Conservation (phyloP, 495 filamentous ascomycete genomes). For the Saxophila tyrrhenica region DNA sequence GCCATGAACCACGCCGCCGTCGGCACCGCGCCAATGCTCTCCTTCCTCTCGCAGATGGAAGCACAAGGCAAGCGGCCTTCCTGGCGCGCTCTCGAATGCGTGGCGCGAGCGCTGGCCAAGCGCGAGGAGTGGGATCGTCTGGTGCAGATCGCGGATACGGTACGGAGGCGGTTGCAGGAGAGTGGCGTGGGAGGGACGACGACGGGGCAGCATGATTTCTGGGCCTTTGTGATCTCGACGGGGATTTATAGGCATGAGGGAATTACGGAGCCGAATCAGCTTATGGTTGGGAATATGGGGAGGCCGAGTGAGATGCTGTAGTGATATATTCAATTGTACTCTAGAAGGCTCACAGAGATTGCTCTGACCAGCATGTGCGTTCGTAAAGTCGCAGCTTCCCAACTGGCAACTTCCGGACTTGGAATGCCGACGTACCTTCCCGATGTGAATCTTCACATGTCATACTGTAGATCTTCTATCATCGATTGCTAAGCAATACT, state of each 20-base stretch:
- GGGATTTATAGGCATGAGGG: slow-evolving; percentile 13
- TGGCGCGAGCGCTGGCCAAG: slow-evolving; percentile 38
- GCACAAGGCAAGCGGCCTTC: slow-evolving; percentile 31
- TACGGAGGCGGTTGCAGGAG: slow-evolving; percentile 3
- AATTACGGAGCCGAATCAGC: background rate
- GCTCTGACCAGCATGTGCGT: no score
- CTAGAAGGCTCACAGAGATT: no score
- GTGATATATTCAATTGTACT: no score
- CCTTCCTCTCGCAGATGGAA: slow-evolving; percentile 37
- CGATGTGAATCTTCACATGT: no score
- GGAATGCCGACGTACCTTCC: no score
- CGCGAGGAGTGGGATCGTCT: slow-evolving; percentile 31
- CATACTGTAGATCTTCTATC: no score
- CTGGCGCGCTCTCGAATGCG: slow-evolving; percentile 35
- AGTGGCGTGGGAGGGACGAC: background rate
- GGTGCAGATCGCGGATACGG: slow-evolving; percentile 5
- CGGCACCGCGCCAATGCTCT: slow-evolving; percentile 40
- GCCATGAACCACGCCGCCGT: slow-evolving; percentile 27
- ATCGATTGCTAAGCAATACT: no score
- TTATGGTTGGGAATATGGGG: slow-evolving; percentile 2
- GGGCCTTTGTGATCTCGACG: slow-evolving; percentile 10
- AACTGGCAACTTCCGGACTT: no score
- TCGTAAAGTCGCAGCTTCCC: no score
- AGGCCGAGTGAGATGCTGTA: slow-evolving; percentile 5
- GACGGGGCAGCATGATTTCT: slow-evolving; percentile 11